A percentile compares a stretch with the other conserved stretches of the same genome.
These are phyloP conservation scores for Xenoacremonium recifei DNA, from an alignment of 2,329 filamentous ascomycete genomes.

Conservation along the genomic window DNA sequence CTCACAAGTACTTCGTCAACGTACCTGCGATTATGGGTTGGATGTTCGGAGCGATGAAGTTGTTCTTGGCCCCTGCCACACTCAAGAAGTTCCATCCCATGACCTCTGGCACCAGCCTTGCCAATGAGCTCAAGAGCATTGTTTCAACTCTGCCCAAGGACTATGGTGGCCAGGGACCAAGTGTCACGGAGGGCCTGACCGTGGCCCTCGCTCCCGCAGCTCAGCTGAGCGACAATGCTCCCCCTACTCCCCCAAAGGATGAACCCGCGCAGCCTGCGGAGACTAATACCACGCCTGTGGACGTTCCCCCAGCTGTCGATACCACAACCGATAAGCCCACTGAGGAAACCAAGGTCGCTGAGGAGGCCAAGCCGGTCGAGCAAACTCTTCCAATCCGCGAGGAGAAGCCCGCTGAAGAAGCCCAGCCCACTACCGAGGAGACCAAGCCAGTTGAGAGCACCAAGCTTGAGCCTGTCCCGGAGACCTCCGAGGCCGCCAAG, in stretches of 20 bases:
- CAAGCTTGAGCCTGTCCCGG: conserved; percentile 3
- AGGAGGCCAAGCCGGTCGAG: conserved; percentile 6
- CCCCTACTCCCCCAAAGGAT: conserved; percentile 3
- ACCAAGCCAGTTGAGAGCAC: conserved; percentile 1
- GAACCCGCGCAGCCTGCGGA: conserved; percentile 8
- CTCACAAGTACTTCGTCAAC: conserved; percentile 92
- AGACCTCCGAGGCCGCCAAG: background rate
- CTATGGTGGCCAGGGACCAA: conserved; percentile 73
- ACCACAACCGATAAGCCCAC: conserved; percentile 10
- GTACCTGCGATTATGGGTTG: conserved; percentile 90
- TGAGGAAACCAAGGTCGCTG: conserved; percentile 5
- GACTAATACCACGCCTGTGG: conserved; percentile 3
- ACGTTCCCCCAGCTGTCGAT: conserved; percentile 1
- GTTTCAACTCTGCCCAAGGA: conserved; percentile 66
- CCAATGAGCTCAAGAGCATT: conserved; percentile 56
- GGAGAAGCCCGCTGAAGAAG: conserved; percentile 1
- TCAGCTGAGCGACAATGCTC: conserved; percentile 5
- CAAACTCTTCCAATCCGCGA: conserved; percentile 3
- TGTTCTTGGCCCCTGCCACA: conserved; percentile 71
- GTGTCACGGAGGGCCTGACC: conserved; percentile 36
- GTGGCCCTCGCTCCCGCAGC: conserved; percentile 26
- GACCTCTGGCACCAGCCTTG: conserved; percentile 68
- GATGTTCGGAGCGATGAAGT: conserved; percentile 72
- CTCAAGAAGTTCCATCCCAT: conserved; percentile 79
- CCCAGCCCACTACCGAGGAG: conserved; percentile 5